Evolutionary conservation across 345 rosid species (phyloP), one percentile per base, ranked within the genome.

Genomic region (Populus euphratica): DNA sequence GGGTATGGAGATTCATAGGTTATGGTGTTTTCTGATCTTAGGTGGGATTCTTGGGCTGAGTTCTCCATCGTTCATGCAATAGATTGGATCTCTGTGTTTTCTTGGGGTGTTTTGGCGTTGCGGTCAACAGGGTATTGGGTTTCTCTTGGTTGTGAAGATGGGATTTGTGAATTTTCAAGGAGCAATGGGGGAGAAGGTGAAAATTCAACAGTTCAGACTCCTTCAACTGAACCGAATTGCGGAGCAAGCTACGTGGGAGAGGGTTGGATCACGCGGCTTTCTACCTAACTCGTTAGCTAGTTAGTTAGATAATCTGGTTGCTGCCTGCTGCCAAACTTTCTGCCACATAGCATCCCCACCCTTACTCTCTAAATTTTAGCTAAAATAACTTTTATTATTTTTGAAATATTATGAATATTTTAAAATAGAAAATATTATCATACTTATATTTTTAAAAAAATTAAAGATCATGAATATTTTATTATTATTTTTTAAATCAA

Each of bases 1-100:
- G 97, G 93, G 85, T 87, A 86, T 0, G 97, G 93, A 8, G 96
- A 92, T 14, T 96, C 98, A 76, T 93, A 90, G 73, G 97, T 96
- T 9, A 90, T 84, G 81, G 91, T 87, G 79, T 88, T 89, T 16
- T 93, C 97, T 81, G 99, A 88, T 85, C 88, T 85, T 72, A 89
- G 85, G 44, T 85, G 84, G 43, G 97, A 91, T 81, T 93, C 99
- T 41, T 91, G 93, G 68, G 89, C 87, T 39, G 98, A 90, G 80
- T 87, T 96, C 69, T 93, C 97, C 97, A 93, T 94, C 6, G 59
- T 25, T 72, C 21, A 20, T n/a, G 59, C 59, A 52, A 50, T 6
- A 17, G 21, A 18, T 14, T 50, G 59, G 59, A 20, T 59, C 27
- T n/a, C 10, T n/a, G 25, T n/a, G 29, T 59, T 9, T 59, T 8